A percentile compares a stretch with the other conserved stretches of the same genome.
phyloP scores from a whole-genome alignment of 2,329 filamentous ascomycete genomes.

The Furcasterigmium furcatum region DNA sequence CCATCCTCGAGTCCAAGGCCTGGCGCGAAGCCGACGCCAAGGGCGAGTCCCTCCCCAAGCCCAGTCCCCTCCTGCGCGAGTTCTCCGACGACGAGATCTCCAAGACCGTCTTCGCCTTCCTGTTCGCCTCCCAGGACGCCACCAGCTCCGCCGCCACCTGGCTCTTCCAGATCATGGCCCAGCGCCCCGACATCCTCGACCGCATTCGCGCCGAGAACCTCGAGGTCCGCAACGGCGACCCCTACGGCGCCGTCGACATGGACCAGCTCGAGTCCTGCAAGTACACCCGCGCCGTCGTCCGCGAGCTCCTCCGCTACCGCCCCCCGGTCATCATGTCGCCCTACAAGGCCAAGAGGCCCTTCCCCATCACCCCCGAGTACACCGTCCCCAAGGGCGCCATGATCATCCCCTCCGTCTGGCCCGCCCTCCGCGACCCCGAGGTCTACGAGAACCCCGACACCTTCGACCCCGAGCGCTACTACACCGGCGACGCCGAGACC shows the following conservation, averaged over 20 bases:
- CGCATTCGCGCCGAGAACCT: constrained; percentile 91
- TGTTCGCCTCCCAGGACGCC: constrained; percentile 96
- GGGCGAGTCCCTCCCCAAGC: constrained; percentile 77
- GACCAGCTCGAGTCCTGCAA: constrained; percentile 85
- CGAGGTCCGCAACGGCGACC: constrained; percentile 69
- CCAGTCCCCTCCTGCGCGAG: constrained; percentile 74
- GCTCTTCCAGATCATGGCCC: constrained; percentile 91
- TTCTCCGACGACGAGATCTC: constrained; percentile 91
- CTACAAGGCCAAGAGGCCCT: constrained; percentile 90
- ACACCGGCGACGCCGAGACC: constrained; percentile 82
- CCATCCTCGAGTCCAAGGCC: constrained; percentile 79
- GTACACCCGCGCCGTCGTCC: constrained; percentile 89
- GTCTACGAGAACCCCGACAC: constrained; percentile 86
- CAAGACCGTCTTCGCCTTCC: constrained; percentile 91
- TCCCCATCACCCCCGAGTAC: constrained; percentile 83
- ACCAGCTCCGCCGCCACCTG: constrained; percentile 92
- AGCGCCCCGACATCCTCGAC: constrained; percentile 88
- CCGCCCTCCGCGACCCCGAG: constrained; percentile 87
- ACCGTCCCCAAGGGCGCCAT: constrained; percentile 95
- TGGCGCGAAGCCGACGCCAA: constrained; percentile 77
- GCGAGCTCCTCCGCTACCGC: constrained; percentile 87
- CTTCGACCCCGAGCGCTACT: constrained; percentile 91
- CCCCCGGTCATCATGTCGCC: constrained; percentile 97
- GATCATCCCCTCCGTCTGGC: constrained; percentile 89
- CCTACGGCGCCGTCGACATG: constrained; percentile 68